Evolutionary conservation across 352 stramenopile genomes (phyloP), one percentile per base, ranked within the genome.

Genomic region (Phytopythium aichiense): DNA sequence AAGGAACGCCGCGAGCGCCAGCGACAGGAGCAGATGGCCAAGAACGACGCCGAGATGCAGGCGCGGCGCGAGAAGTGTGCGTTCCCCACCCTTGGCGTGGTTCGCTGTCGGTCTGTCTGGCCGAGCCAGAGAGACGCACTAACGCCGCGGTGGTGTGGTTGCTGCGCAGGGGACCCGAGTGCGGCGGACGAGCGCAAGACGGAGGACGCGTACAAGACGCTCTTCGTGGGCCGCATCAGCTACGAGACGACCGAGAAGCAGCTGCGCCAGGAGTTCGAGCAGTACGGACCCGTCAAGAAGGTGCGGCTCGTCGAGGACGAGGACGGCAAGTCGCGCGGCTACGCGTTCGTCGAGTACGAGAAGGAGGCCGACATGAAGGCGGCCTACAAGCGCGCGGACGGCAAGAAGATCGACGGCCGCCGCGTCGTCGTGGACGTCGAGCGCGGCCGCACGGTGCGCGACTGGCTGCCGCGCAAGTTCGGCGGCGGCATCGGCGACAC

Each of bases 301-400:
- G 76, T 98, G 40, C 73, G 87, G 9, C 68, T 98, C 22, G 84
- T 98, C 13, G 82, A 92, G 52, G 90, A 97, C 57, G 63, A 77
- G 37, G 74, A 92, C 42, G 92, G 88, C 53, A 98, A 98, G 67
- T 97, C 92, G 42, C 79, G 89, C 33, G 96, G 97, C 46, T 98
- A 98, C 76, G 97, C 83, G 11, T 99, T 99, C 73, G 87, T 99
- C n/a, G 97, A 99, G 77, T 99, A 98, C 72, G 94, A 98, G 64
- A 91, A 97, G 66, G 96, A 99, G 73, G 87, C 91, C 55, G 97
- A 99, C 67, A 91, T 99, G 82, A 98, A 98, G 66, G 67, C 81
- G 2, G 97, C 97, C 1, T 99, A 98, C 85, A 95, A 98, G 62
- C 80, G 84, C 48, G 89, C 92, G 0, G 92, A 99, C 77, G 96